phyloP scores from a whole-genome alignment of 805 yeast species.

The Sugiyamaella boreocaroliniensis region DNA sequence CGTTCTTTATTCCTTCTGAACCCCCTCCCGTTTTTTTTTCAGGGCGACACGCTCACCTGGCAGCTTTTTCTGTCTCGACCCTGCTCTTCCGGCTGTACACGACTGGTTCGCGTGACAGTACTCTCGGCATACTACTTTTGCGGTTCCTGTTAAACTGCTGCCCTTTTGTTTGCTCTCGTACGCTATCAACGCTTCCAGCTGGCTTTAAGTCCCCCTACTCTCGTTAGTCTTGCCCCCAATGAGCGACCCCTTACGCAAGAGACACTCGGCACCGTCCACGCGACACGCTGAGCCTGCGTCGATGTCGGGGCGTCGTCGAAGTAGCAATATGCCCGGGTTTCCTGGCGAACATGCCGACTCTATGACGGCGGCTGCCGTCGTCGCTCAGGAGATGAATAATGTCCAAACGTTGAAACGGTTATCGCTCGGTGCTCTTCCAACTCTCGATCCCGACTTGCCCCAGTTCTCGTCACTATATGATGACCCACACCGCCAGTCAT shows the following conservation, averaged over 20 bases:
- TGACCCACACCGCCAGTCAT: neutral
- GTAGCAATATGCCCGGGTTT: neutral
- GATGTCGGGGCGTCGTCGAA: neutral
- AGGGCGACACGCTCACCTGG: neutral
- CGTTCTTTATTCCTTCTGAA: no score
- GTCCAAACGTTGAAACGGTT: constrained; percentile 37
- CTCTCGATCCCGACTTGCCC: constrained; percentile 38
- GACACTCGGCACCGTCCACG: constrained; percentile 4
- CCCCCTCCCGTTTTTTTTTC: neutral
- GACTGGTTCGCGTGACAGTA: no score
- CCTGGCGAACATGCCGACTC: constrained; percentile 12
- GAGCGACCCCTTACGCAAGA: neutral
- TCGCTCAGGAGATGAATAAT: constrained; percentile 37
- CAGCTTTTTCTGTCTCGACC: no score
- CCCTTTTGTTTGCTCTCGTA: no score
- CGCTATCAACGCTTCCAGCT: no score
- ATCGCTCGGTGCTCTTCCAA: constrained; percentile 32
- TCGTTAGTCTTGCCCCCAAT: neutral
- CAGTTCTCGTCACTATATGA: constrained; percentile 4
- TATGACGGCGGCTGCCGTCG: constrained; percentile 28
- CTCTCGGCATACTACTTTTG: no score
- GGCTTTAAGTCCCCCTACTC: no score
- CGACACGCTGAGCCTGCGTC: neutral
- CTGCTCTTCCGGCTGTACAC: no score
- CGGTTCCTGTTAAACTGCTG: no score